These are phyloP conservation scores for Senecio squalidus DNA, from an alignment of 140 eudicot species.

Conservation along the genomic window DNA sequence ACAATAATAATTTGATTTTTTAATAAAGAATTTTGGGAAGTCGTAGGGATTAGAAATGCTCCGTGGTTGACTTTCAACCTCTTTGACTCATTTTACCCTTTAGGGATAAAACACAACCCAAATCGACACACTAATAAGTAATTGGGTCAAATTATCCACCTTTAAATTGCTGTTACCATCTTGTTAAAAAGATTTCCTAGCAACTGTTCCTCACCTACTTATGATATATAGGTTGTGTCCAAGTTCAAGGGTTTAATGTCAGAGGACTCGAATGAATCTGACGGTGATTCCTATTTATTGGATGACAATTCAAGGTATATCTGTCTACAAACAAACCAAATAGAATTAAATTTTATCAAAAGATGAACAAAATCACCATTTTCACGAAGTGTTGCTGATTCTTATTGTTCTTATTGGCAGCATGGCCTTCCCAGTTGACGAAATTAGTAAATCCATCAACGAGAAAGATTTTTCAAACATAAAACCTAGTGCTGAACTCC, in stretches of 20 bases:
- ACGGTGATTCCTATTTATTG: conserved; percentile 49
- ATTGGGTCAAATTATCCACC: background rate
- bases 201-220: background rate
- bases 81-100: background rate
- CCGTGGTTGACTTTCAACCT: background rate
- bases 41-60: background rate
- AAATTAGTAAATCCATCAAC: conserved; percentile 31
- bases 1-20: background rate
- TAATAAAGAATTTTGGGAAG: background rate
- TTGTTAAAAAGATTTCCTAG: background rate
- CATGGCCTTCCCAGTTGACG: conserved; percentile 64
- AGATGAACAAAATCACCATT: background rate
- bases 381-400: conserved; percentile 1
- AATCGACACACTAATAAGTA: background rate
- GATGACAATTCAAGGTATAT: conserved; percentile 71
- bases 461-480: conserved; percentile 56
- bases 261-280: conserved; percentile 44
- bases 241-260: conserved; percentile 47
- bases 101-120: background rate
- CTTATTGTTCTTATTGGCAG: conserved; percentile 34
- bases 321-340: background rate
- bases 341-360: background rate
- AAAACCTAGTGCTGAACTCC: conserved; percentile 47
- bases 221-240: conserved; percentile 44
- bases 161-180: background rate